Conservation (phyloP, 2,329 filamentous ascomycete species). For the Alternaria burnsii region DNA sequence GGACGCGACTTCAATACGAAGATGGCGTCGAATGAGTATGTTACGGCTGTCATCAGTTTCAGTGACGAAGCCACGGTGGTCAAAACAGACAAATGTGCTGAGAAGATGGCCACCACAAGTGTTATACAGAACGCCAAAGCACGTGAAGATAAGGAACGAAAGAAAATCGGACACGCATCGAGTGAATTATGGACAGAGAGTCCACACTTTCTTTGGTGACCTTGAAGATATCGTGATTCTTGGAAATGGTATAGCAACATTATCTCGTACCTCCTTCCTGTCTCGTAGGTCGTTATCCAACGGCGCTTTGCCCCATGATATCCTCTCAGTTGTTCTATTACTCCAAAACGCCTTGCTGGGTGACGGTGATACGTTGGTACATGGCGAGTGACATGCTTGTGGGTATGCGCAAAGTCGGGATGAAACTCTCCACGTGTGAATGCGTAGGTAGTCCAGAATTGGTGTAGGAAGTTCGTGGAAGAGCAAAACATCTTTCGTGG, state of each 20-base stretch:
- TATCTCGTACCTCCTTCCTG: background rate
- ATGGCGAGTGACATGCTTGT: slow-evolving; percentile 5
- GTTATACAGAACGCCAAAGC: background rate
- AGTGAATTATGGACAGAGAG: background rate
- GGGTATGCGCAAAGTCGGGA: background rate
- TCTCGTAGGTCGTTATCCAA: background rate
- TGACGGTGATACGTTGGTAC: slow-evolving; percentile 13
- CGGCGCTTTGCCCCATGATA: background rate
- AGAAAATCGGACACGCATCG: background rate
- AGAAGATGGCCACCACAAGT: background rate
- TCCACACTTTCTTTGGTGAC: background rate
- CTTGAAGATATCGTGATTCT: background rate
- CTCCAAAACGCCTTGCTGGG: slow-evolving; percentile 18
- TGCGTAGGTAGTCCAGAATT: background rate
- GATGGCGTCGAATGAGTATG: background rate
- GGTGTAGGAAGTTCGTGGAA: background rate
- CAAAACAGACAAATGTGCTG: background rate
- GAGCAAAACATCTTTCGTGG: background rate
- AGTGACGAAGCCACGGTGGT: background rate
- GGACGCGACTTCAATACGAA: background rate
- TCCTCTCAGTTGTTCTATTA: background rate
- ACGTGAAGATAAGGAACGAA: background rate
- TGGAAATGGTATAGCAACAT: background rate
- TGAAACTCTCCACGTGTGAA: background rate
- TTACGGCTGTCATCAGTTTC: background rate